Evolutionary conservation across 805 yeast species (phyloP).

Genomic region (Wickerhamomyces strasburgensis): DNA sequence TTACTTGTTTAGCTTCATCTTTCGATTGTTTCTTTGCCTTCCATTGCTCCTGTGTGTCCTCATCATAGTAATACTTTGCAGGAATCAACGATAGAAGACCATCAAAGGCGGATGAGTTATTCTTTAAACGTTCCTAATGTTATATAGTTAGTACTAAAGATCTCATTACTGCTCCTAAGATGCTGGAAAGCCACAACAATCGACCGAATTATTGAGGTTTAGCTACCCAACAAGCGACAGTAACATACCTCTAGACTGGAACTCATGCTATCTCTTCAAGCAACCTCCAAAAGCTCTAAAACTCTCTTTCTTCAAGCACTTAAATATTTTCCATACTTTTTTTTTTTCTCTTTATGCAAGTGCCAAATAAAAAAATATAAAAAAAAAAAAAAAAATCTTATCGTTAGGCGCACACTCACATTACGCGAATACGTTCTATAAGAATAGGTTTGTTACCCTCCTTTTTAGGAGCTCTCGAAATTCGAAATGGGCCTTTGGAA

Average conservation of each 20-base stretch:
- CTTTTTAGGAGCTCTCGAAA: too few relatives aligned
- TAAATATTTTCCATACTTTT: background rate
- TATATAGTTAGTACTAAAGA: background rate
- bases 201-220: too few relatives aligned
- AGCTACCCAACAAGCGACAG: too few relatives aligned
- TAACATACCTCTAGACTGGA: slow-evolving; percentile 56
- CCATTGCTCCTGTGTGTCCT: slow-evolving; percentile 88
- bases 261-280: too few relatives aligned
- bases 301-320: too few relatives aligned
- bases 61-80: slow-evolving; percentile 90
- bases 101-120: slow-evolving; percentile 78
- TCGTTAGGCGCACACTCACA: too few relatives aligned
- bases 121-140: slow-evolving; percentile 71
- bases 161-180: too few relatives aligned
- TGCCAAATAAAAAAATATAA: background rate
- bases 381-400: too few relatives aligned
- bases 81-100: slow-evolving; percentile 89
- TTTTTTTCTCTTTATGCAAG: background rate
- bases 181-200: too few relatives aligned
- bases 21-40: slow-evolving; percentile 72
- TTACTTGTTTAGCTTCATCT: slow-evolving; percentile 54
- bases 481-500: too few relatives aligned
- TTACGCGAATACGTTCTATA: background rate
- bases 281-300: too few relatives aligned
- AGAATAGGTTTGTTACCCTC: too few relatives aligned